Conservation (phyloP, 352 stramenopile species). For the Blastocystis sp. region DNA sequence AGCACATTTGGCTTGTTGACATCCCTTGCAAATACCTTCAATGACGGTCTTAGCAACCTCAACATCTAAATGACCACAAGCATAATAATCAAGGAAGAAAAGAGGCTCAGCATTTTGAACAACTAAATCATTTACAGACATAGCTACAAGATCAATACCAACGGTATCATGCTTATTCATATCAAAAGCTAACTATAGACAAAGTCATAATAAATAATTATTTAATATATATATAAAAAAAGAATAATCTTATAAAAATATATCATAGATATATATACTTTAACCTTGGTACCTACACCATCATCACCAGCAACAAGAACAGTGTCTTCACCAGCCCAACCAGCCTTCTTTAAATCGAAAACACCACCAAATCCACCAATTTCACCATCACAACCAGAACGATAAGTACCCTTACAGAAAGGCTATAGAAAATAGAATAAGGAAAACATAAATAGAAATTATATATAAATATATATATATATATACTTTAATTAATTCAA, state of each 20-base stretch:
- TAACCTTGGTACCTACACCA: slow-evolving; percentile 92
- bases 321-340: slow-evolving; percentile 80
- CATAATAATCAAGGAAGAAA: slow-evolving; percentile 99
- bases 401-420: slow-evolving; percentile 80
- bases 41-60: slow-evolving; percentile 76
- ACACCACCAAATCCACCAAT: slow-evolving; percentile 85
- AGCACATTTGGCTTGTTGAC: slow-evolving; percentile 73
- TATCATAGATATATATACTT: too few species aligned
- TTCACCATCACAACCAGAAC: slow-evolving; percentile 77
- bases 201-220: too few species aligned
- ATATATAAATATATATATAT: too few species aligned
- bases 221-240: too few species aligned
- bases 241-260: too few species aligned
- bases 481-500: slow-evolving; percentile 95
- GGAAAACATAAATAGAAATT: too few species aligned
- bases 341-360: slow-evolving; percentile 82
- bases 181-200: slow-evolving; percentile 14
- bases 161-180: slow-evolving; percentile 76
- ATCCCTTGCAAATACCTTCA: slow-evolving; percentile 85
- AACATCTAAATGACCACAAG: slow-evolving; percentile 79
- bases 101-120: slow-evolving; percentile 90
- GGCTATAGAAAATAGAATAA: too few species aligned
- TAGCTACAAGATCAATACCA: slow-evolving; percentile 90
- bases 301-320: slow-evolving; percentile 87
- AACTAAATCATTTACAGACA: slow-evolving; percentile 97